Evolutionary conservation across 176 grass and related monocot genomes (phyloP).

Genomic region (Luzula sylvatica): DNA sequence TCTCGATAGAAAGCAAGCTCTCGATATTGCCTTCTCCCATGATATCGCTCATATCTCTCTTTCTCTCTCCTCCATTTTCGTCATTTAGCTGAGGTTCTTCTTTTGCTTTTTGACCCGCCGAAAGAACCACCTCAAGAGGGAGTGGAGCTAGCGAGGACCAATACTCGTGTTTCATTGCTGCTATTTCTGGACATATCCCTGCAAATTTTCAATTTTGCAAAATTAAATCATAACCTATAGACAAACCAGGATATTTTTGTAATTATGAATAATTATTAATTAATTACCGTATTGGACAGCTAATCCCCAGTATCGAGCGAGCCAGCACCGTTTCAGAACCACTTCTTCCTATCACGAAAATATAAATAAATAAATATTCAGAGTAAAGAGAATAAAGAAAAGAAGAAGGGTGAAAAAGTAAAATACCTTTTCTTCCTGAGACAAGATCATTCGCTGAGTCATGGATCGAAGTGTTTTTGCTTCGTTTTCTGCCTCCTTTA

Average conservation of each 20-base stretch:
- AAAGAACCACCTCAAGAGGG: slow-evolving; percentile 89
- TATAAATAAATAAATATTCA: slow-evolving; percentile 24
- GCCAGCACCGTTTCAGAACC: slow-evolving; percentile 97
- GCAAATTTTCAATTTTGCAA: slow-evolving; percentile 19
- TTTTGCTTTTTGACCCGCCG: slow-evolving; percentile 95
- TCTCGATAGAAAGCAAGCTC: slow-evolving; percentile 98
- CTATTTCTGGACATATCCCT: slow-evolving; percentile 95
- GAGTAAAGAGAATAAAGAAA: slow-evolving; percentile 7
- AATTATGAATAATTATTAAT: neutral
- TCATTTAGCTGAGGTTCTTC: slow-evolving; percentile 68
- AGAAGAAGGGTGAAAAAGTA: slow-evolving; percentile 9
- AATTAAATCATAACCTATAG: too few species aligned
- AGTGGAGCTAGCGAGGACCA: slow-evolving; percentile 98
- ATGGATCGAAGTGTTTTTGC: slow-evolving; percentile 68
- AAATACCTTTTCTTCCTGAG: slow-evolving; percentile 91
- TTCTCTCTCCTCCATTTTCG: slow-evolving; percentile 60
- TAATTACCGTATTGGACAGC: slow-evolving; percentile 91
- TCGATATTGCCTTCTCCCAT: slow-evolving; percentile 98
- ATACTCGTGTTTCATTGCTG: slow-evolving; percentile 85
- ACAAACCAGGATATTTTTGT: slow-evolving; percentile 4
- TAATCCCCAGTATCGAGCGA: slow-evolving; percentile 97
- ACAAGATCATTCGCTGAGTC: slow-evolving; percentile 94
- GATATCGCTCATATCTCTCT: slow-evolving; percentile 73
- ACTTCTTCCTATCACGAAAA: slow-evolving; percentile 70
- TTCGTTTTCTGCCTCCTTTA: slow-evolving; percentile 72